These are phyloP conservation scores for Chlorella sp. DNA, from an alignment of 139 green algal species.

Conservation along the genomic window DNA sequence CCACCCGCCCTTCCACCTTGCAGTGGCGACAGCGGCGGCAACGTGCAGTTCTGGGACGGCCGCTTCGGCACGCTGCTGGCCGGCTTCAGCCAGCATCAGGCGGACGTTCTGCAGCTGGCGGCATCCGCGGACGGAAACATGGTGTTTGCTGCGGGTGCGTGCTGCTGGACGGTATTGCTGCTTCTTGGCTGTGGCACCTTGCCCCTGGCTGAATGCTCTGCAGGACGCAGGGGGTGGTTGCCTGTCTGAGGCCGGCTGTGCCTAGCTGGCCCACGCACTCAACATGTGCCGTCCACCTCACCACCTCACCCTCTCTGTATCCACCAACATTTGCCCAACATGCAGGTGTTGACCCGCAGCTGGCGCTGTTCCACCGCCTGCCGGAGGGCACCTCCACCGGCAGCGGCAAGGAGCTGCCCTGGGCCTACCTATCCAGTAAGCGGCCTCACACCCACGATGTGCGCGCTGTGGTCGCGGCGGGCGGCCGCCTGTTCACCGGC, in stretches of 20 bases:
- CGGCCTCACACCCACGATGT: slow-evolving; percentile 92
- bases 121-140: slow-evolving; percentile 68
- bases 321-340: not conserved
- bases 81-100: slow-evolving; percentile 74
- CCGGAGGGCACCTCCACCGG: slow-evolving; percentile 5
- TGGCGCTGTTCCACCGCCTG: slow-evolving; percentile 65
- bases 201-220: no score
- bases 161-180: no score
- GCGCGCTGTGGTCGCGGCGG: slow-evolving; percentile 60
- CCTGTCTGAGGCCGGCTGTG: no score
- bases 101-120: slow-evolving; percentile 86
- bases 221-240: no score
- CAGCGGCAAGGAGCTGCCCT: slow-evolving; percentile 43
- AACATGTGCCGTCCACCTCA: no score
- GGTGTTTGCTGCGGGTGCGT: slow-evolving; percentile 77
- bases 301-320: not conserved
- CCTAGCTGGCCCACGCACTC: no score
- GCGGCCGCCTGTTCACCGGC: slow-evolving; percentile 76
- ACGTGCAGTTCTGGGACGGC: slow-evolving; percentile 88
- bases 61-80: slow-evolving; percentile 80
- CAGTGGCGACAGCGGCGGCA: slow-evolving; percentile 78
- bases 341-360: slow-evolving; percentile 81
- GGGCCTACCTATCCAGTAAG: slow-evolving; percentile 83
- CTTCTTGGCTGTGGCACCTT: no score
- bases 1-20: not conserved